Conservation (phyloP, 2,329 filamentous ascomycete species). For the Magnaporthiopsis rhizophila region DNA sequence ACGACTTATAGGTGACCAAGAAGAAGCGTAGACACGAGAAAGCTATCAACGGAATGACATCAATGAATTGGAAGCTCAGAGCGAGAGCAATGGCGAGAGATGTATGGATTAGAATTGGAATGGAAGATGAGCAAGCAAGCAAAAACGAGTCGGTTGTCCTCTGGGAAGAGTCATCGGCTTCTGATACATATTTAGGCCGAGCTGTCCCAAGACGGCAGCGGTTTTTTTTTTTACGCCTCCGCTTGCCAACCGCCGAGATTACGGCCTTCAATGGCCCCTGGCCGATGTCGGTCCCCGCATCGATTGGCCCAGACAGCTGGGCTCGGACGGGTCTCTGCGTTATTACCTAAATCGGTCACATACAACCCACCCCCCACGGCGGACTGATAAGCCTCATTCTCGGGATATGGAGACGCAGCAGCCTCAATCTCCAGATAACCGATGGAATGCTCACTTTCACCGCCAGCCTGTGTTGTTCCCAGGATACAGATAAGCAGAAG, state of each 20-base stretch:
- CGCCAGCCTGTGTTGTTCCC: too few relatives aligned
- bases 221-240: neutral
- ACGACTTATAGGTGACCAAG: neutral
- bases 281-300: slow-evolving; percentile 7
- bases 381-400: neutral
- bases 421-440: too few relatives aligned
- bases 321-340: neutral
- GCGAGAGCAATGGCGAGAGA: neutral
- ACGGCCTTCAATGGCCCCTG: neutral
- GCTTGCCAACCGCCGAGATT: neutral
- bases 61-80: neutral
- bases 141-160: neutral
- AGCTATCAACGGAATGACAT: neutral
- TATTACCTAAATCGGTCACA: slow-evolving; percentile 5
- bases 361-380: neutral
- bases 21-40: neutral
- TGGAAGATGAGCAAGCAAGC: neutral
- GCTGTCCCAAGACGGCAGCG: neutral
- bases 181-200: neutral
- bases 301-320: slow-evolving; percentile 5
- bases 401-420: neutral
- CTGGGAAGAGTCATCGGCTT: neutral
- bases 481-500: too few relatives aligned
- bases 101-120: neutral
- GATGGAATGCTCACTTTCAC: too few relatives aligned